These are phyloP conservation scores for Elaeagnus macrophylla DNA, from an alignment of 306 rosid genomes.

Conservation along the genomic window DNA sequence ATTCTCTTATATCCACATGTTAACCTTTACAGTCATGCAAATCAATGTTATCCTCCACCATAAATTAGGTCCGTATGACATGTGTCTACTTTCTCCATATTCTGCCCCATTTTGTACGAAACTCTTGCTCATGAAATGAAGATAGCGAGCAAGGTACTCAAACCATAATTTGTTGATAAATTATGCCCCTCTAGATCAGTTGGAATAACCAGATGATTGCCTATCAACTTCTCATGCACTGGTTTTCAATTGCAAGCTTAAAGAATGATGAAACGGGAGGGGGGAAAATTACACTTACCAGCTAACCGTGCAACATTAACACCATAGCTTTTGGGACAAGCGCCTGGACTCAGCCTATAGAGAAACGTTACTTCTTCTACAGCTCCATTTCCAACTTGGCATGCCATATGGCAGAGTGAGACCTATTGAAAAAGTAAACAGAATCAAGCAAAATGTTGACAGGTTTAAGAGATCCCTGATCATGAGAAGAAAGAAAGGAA, in stretches of 20 bases:
- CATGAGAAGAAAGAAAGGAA: neutral
- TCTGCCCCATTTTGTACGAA: neutral
- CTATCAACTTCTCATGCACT: neutral
- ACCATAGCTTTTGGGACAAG: conserved; percentile 98
- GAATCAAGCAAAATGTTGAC: conserved; percentile 18
- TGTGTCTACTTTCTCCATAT: no score
- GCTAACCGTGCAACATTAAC: conserved; percentile 92
- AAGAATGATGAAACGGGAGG: neutral
- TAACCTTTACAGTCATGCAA: neutral
- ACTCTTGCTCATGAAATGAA: neutral
- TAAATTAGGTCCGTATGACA: neutral
- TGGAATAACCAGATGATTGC: neutral
- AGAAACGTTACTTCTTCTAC: conserved; percentile 93
- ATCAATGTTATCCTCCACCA: neutral
- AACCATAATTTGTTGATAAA: neutral
- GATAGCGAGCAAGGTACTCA: neutral
- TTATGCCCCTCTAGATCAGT: neutral
- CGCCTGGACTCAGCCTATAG: conserved; percentile 67
- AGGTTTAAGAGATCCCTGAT: neutral
- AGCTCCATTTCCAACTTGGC: conserved; percentile 77
- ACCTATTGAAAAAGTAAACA: conserved; percentile 44
- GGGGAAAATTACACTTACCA: conserved; percentile 35
- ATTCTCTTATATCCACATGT: conserved; percentile 2
- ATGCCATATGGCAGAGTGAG: conserved; percentile 81
- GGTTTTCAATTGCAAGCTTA: neutral